Conservation (phyloP, 257 asterid genomes). For the Solanum piurae region DNA sequence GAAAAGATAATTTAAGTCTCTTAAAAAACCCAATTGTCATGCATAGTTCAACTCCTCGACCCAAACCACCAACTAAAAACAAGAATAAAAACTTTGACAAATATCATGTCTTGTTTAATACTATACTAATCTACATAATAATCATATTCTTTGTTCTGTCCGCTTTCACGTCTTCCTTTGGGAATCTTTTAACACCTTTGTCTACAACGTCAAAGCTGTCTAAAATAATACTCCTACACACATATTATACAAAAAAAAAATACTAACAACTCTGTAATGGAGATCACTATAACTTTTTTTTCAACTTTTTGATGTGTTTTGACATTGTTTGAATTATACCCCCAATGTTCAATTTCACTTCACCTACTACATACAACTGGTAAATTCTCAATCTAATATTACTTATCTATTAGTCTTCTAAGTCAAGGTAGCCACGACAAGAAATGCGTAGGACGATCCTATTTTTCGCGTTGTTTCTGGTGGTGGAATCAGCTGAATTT, state of each 20-base stretch:
- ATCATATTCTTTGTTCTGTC: conserved; percentile 2
- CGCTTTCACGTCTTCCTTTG: conserved; percentile 5
- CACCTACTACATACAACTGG: not conserved
- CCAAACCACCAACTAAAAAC: not conserved
- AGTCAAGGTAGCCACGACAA: not conserved
- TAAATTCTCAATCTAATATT: not conserved
- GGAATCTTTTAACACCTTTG: conserved; percentile 4
- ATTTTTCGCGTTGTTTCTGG: not conserved
- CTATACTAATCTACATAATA: not conserved
- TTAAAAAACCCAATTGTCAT: not conserved
- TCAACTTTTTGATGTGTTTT: not conserved
- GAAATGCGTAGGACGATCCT: not conserved
- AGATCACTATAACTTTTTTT: not conserved
- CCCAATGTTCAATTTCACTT: not conserved
- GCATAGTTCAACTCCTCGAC: not conserved
- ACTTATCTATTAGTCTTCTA: not conserved
- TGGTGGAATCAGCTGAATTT: not conserved
- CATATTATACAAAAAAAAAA: not conserved
- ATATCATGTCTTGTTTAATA: not conserved
- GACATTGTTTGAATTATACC: not conserved
- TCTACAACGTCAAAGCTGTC: conserved; percentile 14
- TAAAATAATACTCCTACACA: not conserved
- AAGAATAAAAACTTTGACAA: not conserved
- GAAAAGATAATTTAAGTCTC: not conserved
- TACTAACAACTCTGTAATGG: not conserved